Evolutionary conservation across 305 asterid species (phyloP), one percentile per base, ranked within the genome.

Genomic region (Fraxinus greggii): DNA sequence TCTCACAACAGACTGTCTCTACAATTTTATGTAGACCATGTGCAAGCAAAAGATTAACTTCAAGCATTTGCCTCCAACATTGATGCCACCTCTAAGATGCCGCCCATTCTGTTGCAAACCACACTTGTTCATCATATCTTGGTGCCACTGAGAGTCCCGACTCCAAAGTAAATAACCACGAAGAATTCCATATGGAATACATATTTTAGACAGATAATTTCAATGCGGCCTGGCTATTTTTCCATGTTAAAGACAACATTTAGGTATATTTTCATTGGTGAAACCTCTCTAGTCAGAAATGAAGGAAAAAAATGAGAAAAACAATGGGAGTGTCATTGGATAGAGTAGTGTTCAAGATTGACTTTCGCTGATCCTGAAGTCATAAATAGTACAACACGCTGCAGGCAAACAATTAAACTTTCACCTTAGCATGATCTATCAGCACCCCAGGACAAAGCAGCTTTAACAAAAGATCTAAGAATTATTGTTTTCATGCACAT

Each of bases 351-450:
- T 65, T 75, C 77, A 72, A 73, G 42, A 81, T 65, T 65, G 35
- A 40, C 40, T 76, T 26, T 31, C 19, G 35, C 45, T 40, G 32
- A 79, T 84, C 83, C 74, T 67, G 74, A 70, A 38, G 80, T 78
- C 40, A 48, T 56, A 23, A 51, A 28, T 31, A 56, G 36, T 70
- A 76, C 38, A 38, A 84, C 10, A 32, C 61, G 74, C 63, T 35
- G 63, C 29, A 23, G 77, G 72, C 73, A 78, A 77, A 81, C 28
- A 76, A 36, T 51, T 31, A 81, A 76, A 73, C 78, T 72, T 72
- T 72, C 61, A 65, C 77, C 40, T 78, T 75, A 67, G 74, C 40
- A 76, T 69, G 70, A 77, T 76, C 79, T 80, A 69, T 75, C 54
- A 28, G 80, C 76, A 82, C 15, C 36, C 76, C 32, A 48, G 72